Evolutionary conservation across 176 grass and related monocot genomes (phyloP), one percentile per base, ranked within the genome.

Genomic region (Rhynchospora breviuscula): DNA sequence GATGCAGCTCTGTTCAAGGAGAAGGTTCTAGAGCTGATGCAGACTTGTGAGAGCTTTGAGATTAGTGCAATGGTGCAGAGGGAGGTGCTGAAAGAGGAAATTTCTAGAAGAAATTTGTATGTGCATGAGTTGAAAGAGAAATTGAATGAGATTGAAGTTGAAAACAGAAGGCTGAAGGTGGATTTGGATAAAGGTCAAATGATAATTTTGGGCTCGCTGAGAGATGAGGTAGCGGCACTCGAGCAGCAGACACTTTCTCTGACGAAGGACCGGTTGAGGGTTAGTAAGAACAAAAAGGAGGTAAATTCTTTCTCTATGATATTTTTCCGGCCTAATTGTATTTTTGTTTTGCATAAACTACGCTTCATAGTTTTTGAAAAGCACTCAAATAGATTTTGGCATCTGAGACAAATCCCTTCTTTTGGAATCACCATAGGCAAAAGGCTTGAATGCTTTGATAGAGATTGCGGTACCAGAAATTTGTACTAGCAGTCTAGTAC

Each of bases 161-260:
- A 99, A 81, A 99, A 95, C 84, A 91, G 84, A 35, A 91, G 91
- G 74, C 85, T 99, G 72, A 93, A 95, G 79, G 84, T 91, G 67
- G 89, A 99, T 73, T 76, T 90, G 78, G 84, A 91, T 79, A 76
- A 76, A 53, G 91, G 89, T 8, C 87, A 92, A 66, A 87, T 88
- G 82, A 91, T 91, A 1, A 73, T 95, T 71, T 78, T 99, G 0
- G 88, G 85, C 46, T 89, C 89, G 0, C 77, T 95, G 66, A 91
- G 87, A 81, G 85, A 89, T 65, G 93, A 99, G 88, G 89, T 93
- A 9, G 71, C 68, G 78, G 87, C 89, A 52, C 84, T 93, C 1
- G 89, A 99, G 87, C 88, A 86, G 72, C 88, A 95, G 52, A 90
- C 93, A 9, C 68, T 92, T 26, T 89, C 85, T 8, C 77, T 93